phyloP scores from a whole-genome alignment of 164 flowering plant species.

The Paratinospora sagittata region DNA sequence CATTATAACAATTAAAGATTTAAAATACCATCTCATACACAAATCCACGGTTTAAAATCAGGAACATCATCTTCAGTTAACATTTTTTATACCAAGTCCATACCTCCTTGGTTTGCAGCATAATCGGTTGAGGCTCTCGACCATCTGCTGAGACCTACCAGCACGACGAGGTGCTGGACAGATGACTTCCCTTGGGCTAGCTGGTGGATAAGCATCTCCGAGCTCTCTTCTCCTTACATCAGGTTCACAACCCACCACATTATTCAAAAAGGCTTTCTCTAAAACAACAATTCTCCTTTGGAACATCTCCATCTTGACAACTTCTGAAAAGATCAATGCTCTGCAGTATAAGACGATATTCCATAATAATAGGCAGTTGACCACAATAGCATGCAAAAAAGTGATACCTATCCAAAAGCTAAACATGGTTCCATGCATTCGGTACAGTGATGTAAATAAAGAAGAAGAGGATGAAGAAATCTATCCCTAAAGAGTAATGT shows the following conservation, averaged over 20 bases:
- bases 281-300: constrained; percentile 7
- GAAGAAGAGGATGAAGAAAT: too few relatives aligned
- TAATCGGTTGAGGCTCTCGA: constrained; percentile 17
- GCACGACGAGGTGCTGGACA: constrained; percentile 23
- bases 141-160: constrained; percentile 11
- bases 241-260: constrained; percentile 6
- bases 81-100: not conserved
- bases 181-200: constrained; percentile 10
- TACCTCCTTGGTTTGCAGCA: constrained; percentile 20
- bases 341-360: not conserved
- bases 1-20: too few relatives aligned
- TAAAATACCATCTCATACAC: too few relatives aligned
- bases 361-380: not conserved
- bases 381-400: too few relatives aligned
- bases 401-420: not conserved
- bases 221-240: constrained; percentile 12
- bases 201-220: constrained; percentile 9
- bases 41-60: too few relatives aligned
- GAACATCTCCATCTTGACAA: constrained; percentile 11
- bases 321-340: constrained; percentile 3
- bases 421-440: too few relatives aligned
- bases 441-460: too few relatives aligned
- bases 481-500: too few relatives aligned
- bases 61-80: too few relatives aligned
- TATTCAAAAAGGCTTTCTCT: constrained; percentile 5